Percentiles rank a stretch among this genome's conserved stretches.
Evolutionary conservation across 192 early-diverging fungal species (phyloP).

Genomic region (Rhizophagus clarus): DNA sequence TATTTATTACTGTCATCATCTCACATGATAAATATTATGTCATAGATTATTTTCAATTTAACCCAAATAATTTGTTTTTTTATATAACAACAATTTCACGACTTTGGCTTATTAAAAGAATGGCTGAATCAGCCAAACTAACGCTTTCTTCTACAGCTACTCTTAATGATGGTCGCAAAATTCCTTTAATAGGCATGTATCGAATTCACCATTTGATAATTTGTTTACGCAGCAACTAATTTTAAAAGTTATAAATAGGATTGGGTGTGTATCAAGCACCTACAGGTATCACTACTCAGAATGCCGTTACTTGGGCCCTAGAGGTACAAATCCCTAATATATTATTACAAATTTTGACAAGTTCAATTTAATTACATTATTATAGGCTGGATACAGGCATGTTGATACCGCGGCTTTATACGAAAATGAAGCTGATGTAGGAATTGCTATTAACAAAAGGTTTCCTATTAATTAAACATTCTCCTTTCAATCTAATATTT

Average conservation of each 20-base stretch:
- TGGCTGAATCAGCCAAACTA: not conserved
- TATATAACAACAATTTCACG: not conserved
- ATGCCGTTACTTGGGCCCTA: not conserved
- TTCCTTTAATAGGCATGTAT: not conserved
- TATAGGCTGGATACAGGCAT: slow-evolving; percentile 56
- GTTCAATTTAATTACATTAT: not conserved
- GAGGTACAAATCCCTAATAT: not conserved
- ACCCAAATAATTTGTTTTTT: too few species aligned
- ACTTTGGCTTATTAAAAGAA: not conserved
- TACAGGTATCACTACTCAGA: not conserved
- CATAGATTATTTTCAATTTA: too few species aligned
- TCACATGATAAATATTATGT: too few species aligned
- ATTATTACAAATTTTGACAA: not conserved
- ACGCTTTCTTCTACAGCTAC: not conserved
- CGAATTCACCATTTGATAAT: not conserved
- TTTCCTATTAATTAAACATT: not conserved
- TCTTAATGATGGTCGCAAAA: not conserved
- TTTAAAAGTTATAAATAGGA: not conserved
- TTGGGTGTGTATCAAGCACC: not conserved
- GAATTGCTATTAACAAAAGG: slow-evolving; percentile 47
- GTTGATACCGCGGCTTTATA: slow-evolving; percentile 55
- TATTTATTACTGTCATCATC: too few species aligned
- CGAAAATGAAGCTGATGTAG: slow-evolving; percentile 48
- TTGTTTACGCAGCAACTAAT: not conserved
- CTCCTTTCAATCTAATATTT: not conserved